Percentiles rank a stretch among this genome's conserved stretches.
phyloP scores from a whole-genome alignment of 2,329 filamentous ascomycete genomes.

The Pseudogymnoascus sp. region DNA sequence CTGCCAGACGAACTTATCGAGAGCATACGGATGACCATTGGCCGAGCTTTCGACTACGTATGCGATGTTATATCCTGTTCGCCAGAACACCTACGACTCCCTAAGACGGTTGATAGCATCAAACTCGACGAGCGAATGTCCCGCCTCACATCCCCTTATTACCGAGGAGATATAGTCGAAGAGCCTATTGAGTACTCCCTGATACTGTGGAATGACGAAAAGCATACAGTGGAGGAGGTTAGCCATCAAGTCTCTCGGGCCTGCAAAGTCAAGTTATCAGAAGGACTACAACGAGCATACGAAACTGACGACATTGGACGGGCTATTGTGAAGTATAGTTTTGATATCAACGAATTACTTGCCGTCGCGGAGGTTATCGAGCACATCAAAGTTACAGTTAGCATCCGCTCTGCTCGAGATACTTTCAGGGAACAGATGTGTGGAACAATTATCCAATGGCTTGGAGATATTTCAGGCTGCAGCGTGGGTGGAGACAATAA shows the following conservation, averaged over 20 bases:
- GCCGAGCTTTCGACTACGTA: slow-evolving; percentile 82
- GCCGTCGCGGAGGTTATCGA: slow-evolving; percentile 79
- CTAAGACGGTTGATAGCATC: slow-evolving; percentile 77
- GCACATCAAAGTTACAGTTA: slow-evolving; percentile 92
- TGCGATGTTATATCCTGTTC: slow-evolving; percentile 98
- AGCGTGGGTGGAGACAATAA: slow-evolving; percentile 72
- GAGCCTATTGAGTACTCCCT: slow-evolving; percentile 71
- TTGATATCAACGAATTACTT: slow-evolving; percentile 64
- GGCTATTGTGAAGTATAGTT: slow-evolving; percentile 71
- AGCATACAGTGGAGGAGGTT: slow-evolving; percentile 91
- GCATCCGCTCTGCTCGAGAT: slow-evolving; percentile 84
- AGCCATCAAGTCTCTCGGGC: slow-evolving; percentile 83
- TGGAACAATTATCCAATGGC: slow-evolving; percentile 93
- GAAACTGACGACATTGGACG: slow-evolving; percentile 86
- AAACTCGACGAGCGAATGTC: slow-evolving; percentile 73
- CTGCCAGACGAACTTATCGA: slow-evolving; percentile 69
- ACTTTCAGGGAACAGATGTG: slow-evolving; percentile 99
- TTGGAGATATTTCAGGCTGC: slow-evolving; percentile 85
- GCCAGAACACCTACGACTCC: slow-evolving; percentile 82
- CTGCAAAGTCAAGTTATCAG: slow-evolving; percentile 62
- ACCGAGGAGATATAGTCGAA: slow-evolving; percentile 54
- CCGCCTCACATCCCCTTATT: slow-evolving; percentile 67
- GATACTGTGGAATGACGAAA: slow-evolving; percentile 96
- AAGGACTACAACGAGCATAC: slow-evolving; percentile 67
- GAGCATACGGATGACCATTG: slow-evolving; percentile 78